These are phyloP conservation scores for Metschnikowia hibisci DNA, from an alignment of 805 yeast genomes.

Conservation along the genomic window DNA sequence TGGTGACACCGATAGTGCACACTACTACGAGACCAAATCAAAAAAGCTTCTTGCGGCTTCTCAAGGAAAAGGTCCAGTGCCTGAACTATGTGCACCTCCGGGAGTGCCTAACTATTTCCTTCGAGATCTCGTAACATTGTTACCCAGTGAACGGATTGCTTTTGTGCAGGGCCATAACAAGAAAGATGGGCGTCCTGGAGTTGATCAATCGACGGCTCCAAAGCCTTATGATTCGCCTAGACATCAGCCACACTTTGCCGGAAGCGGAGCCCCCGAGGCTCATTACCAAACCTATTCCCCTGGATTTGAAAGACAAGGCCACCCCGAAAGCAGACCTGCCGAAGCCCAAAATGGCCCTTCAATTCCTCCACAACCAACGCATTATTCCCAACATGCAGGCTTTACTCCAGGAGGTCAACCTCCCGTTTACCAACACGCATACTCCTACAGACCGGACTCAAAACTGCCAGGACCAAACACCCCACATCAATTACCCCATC, in stretches of 20 bases:
- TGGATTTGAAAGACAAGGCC: slow-evolving; percentile 1
- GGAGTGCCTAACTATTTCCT: slow-evolving; percentile 43
- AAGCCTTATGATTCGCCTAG: slow-evolving; percentile 7
- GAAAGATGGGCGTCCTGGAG: neutral
- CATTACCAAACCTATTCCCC: slow-evolving; percentile 6
- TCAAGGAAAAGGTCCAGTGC: slow-evolving; percentile 42
- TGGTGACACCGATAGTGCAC: slow-evolving; percentile 41
- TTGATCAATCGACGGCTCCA: slow-evolving; percentile 7
- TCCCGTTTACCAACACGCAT: slow-evolving; percentile 8
- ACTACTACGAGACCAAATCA: slow-evolving; percentile 42
- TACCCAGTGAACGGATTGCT: slow-evolving; percentile 40
- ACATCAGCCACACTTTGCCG: slow-evolving; percentile 10
- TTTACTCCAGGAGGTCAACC: slow-evolving; percentile 7
- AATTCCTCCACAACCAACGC: slow-evolving; percentile 10
- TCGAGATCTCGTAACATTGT: slow-evolving; percentile 41
- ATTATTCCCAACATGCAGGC: slow-evolving; percentile 4
- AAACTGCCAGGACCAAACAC: slow-evolving; percentile 18
- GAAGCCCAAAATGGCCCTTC: slow-evolving; percentile 5
- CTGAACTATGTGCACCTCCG: slow-evolving; percentile 43
- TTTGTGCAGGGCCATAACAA: slow-evolving; percentile 28
- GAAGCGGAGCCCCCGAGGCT: slow-evolving; percentile 1
- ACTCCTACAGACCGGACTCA: slow-evolving; percentile 14
- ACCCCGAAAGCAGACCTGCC: slow-evolving; percentile 5
- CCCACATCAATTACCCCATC: slow-evolving; percentile 25
- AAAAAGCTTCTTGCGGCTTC: slow-evolving; percentile 41